Percentiles rank a stretch among this genome's conserved stretches.
Conservation (phyloP, 106 monocot species). For the Iris macrosiphon region DNA sequence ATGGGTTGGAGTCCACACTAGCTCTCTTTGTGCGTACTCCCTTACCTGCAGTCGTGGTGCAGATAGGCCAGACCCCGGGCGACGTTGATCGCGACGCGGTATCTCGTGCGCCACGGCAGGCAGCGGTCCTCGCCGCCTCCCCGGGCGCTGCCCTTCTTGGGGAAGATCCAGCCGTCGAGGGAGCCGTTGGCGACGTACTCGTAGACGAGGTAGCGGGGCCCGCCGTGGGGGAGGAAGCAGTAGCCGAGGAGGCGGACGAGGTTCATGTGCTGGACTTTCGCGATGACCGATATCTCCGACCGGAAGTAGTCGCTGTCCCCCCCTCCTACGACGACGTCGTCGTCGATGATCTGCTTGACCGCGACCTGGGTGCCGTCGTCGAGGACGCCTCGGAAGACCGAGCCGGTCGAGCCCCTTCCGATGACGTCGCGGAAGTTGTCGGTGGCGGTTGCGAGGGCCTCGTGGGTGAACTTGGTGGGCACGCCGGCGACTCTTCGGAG, state of each 20-base stretch:
- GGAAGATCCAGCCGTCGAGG: constrained; percentile 52
- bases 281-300: constrained; percentile 43
- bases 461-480: constrained; percentile 28
- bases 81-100: constrained; percentile 33
- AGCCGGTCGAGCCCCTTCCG: constrained; percentile 51
- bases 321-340: constrained; percentile 3
- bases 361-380: constrained; percentile 52
- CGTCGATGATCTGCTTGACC: constrained; percentile 60
- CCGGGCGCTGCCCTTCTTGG: not conserved
- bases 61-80: constrained; percentile 54
- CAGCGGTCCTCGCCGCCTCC: not conserved
- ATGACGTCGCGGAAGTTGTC: constrained; percentile 32
- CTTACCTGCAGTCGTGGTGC: constrained; percentile 43
- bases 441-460: constrained; percentile 41
- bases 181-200: constrained; percentile 59
- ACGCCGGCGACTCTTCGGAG: constrained; percentile 50
- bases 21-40: too few species aligned
- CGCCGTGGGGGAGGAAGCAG: constrained; percentile 35
- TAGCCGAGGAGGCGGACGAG: constrained; percentile 70
- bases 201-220: constrained; percentile 50
- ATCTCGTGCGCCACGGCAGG: constrained; percentile 38
- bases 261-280: constrained; percentile 45
- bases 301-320: constrained; percentile 55
- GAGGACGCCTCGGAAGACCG: constrained; percentile 62
- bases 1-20: too few species aligned